These are phyloP conservation scores for Metarhizium brunneum DNA, from an alignment of 2,329 filamentous ascomycete genomes.

Conservation along the genomic window DNA sequence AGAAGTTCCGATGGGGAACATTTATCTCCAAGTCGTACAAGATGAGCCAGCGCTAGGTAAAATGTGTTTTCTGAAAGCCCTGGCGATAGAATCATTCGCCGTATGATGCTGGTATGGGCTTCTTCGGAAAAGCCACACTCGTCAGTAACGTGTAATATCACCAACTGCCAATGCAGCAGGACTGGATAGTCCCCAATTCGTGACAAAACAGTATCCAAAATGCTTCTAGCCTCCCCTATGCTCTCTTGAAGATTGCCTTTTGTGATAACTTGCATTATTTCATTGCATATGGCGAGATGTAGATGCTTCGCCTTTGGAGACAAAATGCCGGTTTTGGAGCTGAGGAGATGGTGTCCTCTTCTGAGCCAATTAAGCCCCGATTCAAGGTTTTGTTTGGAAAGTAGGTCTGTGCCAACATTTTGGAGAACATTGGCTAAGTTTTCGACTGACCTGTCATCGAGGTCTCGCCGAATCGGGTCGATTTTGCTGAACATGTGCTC, in stretches of 20 bases:
- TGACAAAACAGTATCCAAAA: conserved; percentile 52
- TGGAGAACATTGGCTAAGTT: conserved; percentile 58
- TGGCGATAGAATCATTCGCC: conserved; percentile 50
- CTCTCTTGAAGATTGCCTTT: conserved; percentile 33
- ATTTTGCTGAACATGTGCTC: conserved; percentile 67
- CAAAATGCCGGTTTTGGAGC: conserved; percentile 40
- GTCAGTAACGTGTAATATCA: conserved; percentile 46
- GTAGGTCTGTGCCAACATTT: conserved; percentile 58
- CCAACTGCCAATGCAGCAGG: conserved; percentile 59
- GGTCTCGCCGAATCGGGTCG: conserved; percentile 23
- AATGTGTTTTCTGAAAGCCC: conserved; percentile 55
- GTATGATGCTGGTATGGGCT: conserved; percentile 44
- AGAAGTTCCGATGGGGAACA: conserved; percentile 40
- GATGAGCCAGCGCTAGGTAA: conserved; percentile 56
- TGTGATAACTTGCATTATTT: conserved; percentile 46
- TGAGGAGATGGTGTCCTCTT: conserved; percentile 52
- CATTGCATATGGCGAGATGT: conserved; percentile 56
- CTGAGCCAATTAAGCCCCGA: conserved; percentile 65
- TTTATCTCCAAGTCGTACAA: conserved; percentile 53
- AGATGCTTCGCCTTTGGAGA: conserved; percentile 55
- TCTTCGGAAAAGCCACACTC: conserved; percentile 37
- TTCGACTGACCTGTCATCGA: conserved; percentile 46
- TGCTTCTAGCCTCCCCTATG: conserved; percentile 41
- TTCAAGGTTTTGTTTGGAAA: conserved; percentile 40
- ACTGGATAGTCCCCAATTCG: conserved; percentile 56